Base-by-base conservation (phyloP, 73 alveolate species). In the Paramecium biaurelia region DNA sequence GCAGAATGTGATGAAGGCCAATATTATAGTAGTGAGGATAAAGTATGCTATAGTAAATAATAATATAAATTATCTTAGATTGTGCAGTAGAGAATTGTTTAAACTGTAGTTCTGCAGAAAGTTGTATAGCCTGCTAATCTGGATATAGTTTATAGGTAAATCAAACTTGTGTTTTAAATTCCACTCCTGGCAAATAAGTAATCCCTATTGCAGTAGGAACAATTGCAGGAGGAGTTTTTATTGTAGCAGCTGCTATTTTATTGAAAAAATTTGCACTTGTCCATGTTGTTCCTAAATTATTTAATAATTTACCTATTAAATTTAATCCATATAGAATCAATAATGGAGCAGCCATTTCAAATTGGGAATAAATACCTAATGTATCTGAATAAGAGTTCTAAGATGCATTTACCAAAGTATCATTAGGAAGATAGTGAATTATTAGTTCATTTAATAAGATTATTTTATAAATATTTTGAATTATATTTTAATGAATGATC, bases 321-420 rank as follows among this genome's bases (percentile, higher is more conserved):
- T 63, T 63, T 14, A 63, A 30, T 26, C 20, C 84, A 1, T 63
- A 63, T 23, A 26, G 21, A 23, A 0, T 9, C 84, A 12, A 26
- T 5, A 23, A 8, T 32, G 84, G 84, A 3, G 84, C 84, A 2
- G 26, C 84, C 9, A 6, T 63, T 26, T 63, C 84, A 26, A 63
- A 63, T 63, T 63, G 84, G 84, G 84, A 63, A 63, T 14, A 63
- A 24, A 7, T 63, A 63, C 84, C 84, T 2, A 63, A 63, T 63
- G 43, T 63, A 0, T 30, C 49, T 3, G 84, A 63, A 24, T 30
- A 32, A 14, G 84, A 63, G 12, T 30, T 63, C 10, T 38, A 26
- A 12, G 43, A 63, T 23, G 84, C 41, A 1, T 32, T 63, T 23
- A 26, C 47, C 0, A 63, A 63, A 63, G 6, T 63, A 5, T 63